phyloP scores from a whole-genome alignment of 176 grass and related monocot species.

The Lolium perenne region DNA sequence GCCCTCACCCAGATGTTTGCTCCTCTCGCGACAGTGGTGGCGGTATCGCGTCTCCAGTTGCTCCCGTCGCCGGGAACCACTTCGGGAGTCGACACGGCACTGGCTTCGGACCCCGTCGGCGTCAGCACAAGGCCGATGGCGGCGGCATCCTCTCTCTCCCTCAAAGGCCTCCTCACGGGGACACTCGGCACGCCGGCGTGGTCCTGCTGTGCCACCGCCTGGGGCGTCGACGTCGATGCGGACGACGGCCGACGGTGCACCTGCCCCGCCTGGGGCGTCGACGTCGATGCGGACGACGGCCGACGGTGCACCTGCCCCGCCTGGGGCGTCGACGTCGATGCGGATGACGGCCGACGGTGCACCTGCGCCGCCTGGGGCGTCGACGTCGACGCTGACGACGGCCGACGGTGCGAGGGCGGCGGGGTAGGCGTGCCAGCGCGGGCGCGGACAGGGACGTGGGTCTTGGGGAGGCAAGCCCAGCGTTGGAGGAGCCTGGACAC shows the following conservation, averaged over 20 bases:
- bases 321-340: not conserved
- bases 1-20: constrained; percentile 32
- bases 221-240: not conserved
- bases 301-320: not conserved
- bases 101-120: constrained; percentile 12
- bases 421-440: not conserved
- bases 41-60: constrained; percentile 22
- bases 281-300: not conserved
- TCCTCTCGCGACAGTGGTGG: constrained; percentile 1
- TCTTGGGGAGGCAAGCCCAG: constrained; percentile 29
- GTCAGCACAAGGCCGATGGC: not conserved
- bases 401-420: not conserved
- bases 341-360: not conserved
- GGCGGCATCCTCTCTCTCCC: constrained; percentile 55
- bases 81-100: not conserved
- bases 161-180: constrained; percentile 59
- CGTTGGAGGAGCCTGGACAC: constrained; percentile 34
- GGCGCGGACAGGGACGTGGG: not conserved
- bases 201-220: not conserved
- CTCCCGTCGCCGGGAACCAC: not conserved
- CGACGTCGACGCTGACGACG: not conserved
- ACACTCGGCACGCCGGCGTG: not conserved
- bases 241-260: not conserved
- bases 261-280: not conserved
- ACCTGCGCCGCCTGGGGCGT: not conserved